Conservation (phyloP, 2,329 filamentous ascomycete genomes). For the Botrytis aclada region DNA sequence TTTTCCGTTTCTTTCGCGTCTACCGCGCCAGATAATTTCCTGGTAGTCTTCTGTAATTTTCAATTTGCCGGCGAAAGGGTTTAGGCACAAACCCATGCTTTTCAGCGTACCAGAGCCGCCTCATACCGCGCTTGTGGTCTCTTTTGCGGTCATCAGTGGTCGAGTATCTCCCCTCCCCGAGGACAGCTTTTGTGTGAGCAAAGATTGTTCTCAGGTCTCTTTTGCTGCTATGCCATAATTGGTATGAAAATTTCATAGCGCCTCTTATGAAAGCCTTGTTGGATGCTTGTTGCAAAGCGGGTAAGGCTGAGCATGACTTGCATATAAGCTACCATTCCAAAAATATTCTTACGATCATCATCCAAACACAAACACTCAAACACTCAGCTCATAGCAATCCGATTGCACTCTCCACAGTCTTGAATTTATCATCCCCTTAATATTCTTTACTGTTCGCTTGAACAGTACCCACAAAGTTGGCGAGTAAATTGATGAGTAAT, state of each 20-base stretch:
- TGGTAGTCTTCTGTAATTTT: not conserved
- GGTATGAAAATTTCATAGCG: not conserved
- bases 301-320: not conserved
- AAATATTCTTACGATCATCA: not conserved
- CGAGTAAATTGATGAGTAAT: not conserved
- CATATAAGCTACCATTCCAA: conserved; percentile 1
- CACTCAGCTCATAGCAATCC: not conserved
- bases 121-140: not conserved
- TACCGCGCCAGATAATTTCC: not conserved
- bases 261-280: not conserved
- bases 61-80: not conserved
- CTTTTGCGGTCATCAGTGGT: not conserved
- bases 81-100: not conserved
- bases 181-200: not conserved
- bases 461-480: not conserved
- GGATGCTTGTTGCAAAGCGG: not conserved
- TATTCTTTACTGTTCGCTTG: not conserved
- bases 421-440: not conserved
- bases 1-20: not conserved
- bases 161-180: conserved; percentile 7
- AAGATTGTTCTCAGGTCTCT: not conserved
- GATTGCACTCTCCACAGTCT: not conserved
- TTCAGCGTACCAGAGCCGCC: not conserved
- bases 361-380: not conserved
- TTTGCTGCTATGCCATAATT: not conserved